phyloP scores from a whole-genome alignment of 495 filamentous ascomycete genomes.

The Penicillium roqueforti region DNA sequence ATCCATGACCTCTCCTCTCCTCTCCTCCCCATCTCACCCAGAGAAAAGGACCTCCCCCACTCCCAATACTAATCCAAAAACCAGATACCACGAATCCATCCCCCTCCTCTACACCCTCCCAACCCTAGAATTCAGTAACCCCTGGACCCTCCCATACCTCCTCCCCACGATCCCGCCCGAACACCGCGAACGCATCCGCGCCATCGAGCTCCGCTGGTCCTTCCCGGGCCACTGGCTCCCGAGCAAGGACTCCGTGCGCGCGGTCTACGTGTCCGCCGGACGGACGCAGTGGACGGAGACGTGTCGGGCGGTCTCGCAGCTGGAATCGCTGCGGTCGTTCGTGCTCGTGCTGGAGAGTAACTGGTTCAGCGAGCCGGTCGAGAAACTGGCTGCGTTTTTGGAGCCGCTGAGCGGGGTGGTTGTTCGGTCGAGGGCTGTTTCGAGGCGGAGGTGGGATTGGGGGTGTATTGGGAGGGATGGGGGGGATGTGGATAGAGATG shows the following conservation, averaged over 20 bases:
- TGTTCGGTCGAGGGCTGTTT: slow-evolving; percentile 9
- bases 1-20: neutral
- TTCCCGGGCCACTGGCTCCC: slow-evolving; percentile 47
- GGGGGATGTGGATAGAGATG: neutral
- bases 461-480: neutral
- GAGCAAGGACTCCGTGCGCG: slow-evolving; percentile 44
- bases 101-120: slow-evolving; percentile 37
- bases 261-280: slow-evolving; percentile 41
- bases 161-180: slow-evolving; percentile 35
- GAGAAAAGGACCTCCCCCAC: neutral
- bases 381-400: slow-evolving; percentile 40
- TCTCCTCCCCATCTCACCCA: neutral
- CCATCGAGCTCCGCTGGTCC: slow-evolving; percentile 43
- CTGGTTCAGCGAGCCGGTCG: slow-evolving; percentile 44
- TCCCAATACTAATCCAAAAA: neutral
- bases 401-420: slow-evolving; percentile 35
- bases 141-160: slow-evolving; percentile 45
- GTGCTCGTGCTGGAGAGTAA: slow-evolving; percentile 34
- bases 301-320: slow-evolving; percentile 26
- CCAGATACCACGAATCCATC: slow-evolving; percentile 39
- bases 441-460: slow-evolving; percentile 4
- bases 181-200: slow-evolving; percentile 33
- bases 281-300: slow-evolving; percentile 44
- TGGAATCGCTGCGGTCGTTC: slow-evolving; percentile 32
- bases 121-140: slow-evolving; percentile 46